These are phyloP conservation scores for Strobilomyces confusus DNA, from an alignment of 768 basidiomycete species.

Conservation along the genomic window DNA sequence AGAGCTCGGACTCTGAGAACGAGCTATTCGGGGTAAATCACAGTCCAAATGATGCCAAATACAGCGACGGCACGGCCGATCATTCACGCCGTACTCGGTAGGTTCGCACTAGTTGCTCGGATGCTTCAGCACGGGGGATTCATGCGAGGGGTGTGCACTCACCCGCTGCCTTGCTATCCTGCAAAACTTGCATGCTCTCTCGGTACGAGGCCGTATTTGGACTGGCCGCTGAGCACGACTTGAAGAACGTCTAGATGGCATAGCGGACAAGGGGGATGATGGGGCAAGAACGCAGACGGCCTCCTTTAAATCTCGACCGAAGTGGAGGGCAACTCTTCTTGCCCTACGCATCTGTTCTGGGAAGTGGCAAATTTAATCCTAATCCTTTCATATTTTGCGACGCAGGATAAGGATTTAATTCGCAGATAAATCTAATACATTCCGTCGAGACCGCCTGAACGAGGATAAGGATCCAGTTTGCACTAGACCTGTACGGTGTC, in stretches of 20 bases:
- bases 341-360: constrained; percentile 8
- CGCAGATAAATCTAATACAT: constrained; percentile 13
- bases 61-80: constrained; percentile 24
- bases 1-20: constrained; percentile 22
- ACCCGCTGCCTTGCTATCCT: constrained; percentile 19
- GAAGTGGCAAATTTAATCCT: constrained; percentile 3
- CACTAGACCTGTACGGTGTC: constrained; percentile 8
- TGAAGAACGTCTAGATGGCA: constrained; percentile 11
- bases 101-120: constrained; percentile 16
- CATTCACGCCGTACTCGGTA: constrained; percentile 9
- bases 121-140: constrained; percentile 2
- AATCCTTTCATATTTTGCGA: constrained; percentile 9
- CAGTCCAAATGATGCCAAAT: constrained; percentile 10
- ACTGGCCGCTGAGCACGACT: constrained; percentile 4
- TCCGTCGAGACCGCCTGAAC: constrained; percentile 9
- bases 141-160: constrained; percentile 1
- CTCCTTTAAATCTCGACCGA: constrained; percentile 19
- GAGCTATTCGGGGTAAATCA: constrained; percentile 9
- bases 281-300: neutral
- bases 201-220: constrained; percentile 13
- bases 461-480: constrained; percentile 12
- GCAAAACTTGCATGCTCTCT: constrained; percentile 18
- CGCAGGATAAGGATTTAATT: constrained; percentile 7
- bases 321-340: constrained; percentile 3
- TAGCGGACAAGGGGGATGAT: constrained; percentile 13